Evolutionary conservation across 192 early-diverging fungal species (phyloP).

Genomic region (Funneliformis mosseae): DNA sequence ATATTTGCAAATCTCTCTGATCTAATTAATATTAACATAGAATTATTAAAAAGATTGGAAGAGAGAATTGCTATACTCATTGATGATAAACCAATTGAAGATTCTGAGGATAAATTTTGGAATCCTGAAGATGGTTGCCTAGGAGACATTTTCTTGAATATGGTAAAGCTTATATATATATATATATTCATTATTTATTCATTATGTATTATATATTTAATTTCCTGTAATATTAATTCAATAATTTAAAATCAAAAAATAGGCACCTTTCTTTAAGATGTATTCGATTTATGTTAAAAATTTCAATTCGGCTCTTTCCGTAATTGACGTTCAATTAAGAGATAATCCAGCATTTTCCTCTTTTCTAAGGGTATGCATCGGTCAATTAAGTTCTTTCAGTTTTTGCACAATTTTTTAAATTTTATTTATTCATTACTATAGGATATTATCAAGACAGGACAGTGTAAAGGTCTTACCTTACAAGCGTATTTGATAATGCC

Average conservation of each 20-base stretch:
- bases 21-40: slow-evolving; percentile 60
- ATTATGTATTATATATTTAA: background rate
- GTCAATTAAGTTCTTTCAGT: background rate
- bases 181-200: slow-evolving; percentile 12
- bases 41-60: slow-evolving; percentile 61
- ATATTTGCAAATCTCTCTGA: slow-evolving; percentile 71
- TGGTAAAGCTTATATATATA: slow-evolving; percentile 43
- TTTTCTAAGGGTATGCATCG: slow-evolving; percentile 40
- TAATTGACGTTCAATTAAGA: slow-evolving; percentile 52
- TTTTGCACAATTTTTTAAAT: slow-evolving; percentile 39
- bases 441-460: slow-evolving; percentile 47
- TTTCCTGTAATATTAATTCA: background rate
- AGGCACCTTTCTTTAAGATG: slow-evolving; percentile 75
- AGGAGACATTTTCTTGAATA: slow-evolving; percentile 73
- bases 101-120: slow-evolving; percentile 35
- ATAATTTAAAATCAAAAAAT: no score
- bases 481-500: slow-evolving; percentile 85
- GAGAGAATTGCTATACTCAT: slow-evolving; percentile 48
- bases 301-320: slow-evolving; percentile 68
- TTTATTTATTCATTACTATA: slow-evolving; percentile 56
- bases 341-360: slow-evolving; percentile 41
- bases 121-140: slow-evolving; percentile 53
- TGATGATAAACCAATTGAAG: slow-evolving; percentile 32
- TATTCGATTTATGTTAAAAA: slow-evolving; percentile 88
- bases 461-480: slow-evolving; percentile 57